Evolutionary conservation across 768 basidiomycete species (phyloP), one percentile per base, ranked within the genome.

Genomic region (Pleurotus tuoliensis): DNA sequence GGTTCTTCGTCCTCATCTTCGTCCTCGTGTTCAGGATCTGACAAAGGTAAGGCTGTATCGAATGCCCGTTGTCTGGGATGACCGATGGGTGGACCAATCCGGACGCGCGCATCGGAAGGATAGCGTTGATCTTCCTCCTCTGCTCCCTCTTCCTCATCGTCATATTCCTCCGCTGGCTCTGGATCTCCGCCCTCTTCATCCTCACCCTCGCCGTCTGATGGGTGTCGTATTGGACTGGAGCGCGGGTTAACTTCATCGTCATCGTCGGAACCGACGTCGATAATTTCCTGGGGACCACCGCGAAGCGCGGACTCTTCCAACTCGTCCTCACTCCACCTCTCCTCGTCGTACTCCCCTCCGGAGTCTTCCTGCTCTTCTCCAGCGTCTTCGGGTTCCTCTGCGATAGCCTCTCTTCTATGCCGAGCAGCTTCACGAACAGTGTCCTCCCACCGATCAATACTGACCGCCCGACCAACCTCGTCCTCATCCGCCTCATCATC

Each of bases 211-310:
- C 65, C 66, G 22, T 56, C 40, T 15, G 25, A 43, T 11, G 8
- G 9, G 30, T 34, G 30, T 18, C 47, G 47, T 12, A 50, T 12
- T 13, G 46, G 38, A 57, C 51, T 57, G 16, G 41, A 20, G 16
- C 41, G 56, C 5, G 40, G 55, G 25, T 44, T 47, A 20, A 54
- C 46, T 16, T 62, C 61, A 30, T 52, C 60, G 20, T 71, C 65
- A 47, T 64, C 64, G 39, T 69, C 70, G n/a, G 69, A 69, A 16
- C 57, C 37, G 11, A 68, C 43, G 18, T 67, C 64, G 15, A 68
- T 56, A 2, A 60, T 44, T 24, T 64, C 67, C 38, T 58, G 60
- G 59, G 37, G 60, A 44, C 55, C 57, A 27, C 58, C 59, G 11
- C 47, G 38, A n/a, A 11, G 51, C 22, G 16, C 37, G 3, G 24